Evolutionary conservation across 257 asterid genomes (phyloP), one percentile per base, ranked within the genome.

Genomic region (Capsicum rhomboideum): DNA sequence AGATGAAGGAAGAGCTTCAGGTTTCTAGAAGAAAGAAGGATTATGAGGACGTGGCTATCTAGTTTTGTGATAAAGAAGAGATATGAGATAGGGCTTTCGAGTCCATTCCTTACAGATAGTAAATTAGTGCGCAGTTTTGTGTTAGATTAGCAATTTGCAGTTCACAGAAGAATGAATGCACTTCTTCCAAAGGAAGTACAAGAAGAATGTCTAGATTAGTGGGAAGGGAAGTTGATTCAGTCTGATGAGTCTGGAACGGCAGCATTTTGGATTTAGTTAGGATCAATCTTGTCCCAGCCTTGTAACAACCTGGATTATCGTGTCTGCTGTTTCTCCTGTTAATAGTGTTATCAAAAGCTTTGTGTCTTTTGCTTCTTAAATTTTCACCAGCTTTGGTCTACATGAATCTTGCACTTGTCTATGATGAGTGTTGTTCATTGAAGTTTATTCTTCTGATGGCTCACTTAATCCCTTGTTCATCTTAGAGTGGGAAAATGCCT

Each of bases 401-500:
- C 10, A 49, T 49, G 44, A 75, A 49, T 26, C 23, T 50, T 75
- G 81, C 26, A 16, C 63, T 75, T 49, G 1, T 75, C 44, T 26
- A 26, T 75, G 46, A 29, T 61, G 53, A 50, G 12, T 61, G 44
- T 34, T 54, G 31, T 13, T 10, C 6, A 31, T 37, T 52, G 46
- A 50, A 21, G 55, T 56, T 37, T 52, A 9, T 49, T 85, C 44
- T 58, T 29, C 42, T 74, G 34, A 58, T 34, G 44, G 29, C 58
- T 84, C 34, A 17, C 64, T 18, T 56, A 46, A 55, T 56, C 46
- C 29, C 7, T 68, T 63, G 28, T 23, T 20, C 23, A 37, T 72
- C 68, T 84, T 55, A 50, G 82, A 83, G 34, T 56, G 87, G 83
- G 80, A 89, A 83, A 83, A 92, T 95, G 97, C 92, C 98, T 16